These are phyloP conservation scores for Aspergillus amoenus DNA, from an alignment of 2,329 filamentous ascomycete species.

Conservation along the genomic window DNA sequence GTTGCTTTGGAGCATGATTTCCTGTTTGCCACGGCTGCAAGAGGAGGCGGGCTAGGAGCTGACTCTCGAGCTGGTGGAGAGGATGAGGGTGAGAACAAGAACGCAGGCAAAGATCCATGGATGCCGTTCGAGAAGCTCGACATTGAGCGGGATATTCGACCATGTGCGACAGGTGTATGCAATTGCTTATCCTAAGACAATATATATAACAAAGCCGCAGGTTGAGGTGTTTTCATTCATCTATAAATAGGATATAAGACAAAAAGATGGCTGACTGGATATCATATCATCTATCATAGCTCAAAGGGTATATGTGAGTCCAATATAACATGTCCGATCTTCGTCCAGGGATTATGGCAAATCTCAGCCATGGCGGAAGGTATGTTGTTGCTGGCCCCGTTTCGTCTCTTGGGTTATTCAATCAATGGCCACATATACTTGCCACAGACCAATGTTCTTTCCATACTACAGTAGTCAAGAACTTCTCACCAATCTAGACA, in stretches of 20 bases:
- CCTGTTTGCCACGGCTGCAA: slow-evolving; percentile 58
- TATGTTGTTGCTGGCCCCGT: not conserved
- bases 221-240: not conserved
- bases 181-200: slow-evolving; percentile 23
- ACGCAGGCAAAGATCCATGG: slow-evolving; percentile 30
- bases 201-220: not conserved
- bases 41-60: slow-evolving; percentile 36
- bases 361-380: not conserved
- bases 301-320: not conserved
- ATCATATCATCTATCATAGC: slow-evolving; percentile 6
- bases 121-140: slow-evolving; percentile 45
- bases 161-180: slow-evolving; percentile 43
- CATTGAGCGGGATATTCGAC: slow-evolving; percentile 47
- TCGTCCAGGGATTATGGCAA: not conserved
- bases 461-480: not conserved
- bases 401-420: not conserved
- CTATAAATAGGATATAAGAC: slow-evolving; percentile 2
- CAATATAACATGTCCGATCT: not conserved
- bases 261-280: slow-evolving; percentile 6
- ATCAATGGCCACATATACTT: not conserved
- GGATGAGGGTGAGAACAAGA: not conserved
- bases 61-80: slow-evolving; percentile 17
- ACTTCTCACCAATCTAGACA: not conserved
- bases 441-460: not conserved
- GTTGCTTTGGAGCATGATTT: slow-evolving; percentile 59